Percentiles rank a stretch among this genome's conserved stretches.
phyloP scores from a whole-genome alignment of 768 basidiomycete species.

The Thelephora ganbajun region DNA sequence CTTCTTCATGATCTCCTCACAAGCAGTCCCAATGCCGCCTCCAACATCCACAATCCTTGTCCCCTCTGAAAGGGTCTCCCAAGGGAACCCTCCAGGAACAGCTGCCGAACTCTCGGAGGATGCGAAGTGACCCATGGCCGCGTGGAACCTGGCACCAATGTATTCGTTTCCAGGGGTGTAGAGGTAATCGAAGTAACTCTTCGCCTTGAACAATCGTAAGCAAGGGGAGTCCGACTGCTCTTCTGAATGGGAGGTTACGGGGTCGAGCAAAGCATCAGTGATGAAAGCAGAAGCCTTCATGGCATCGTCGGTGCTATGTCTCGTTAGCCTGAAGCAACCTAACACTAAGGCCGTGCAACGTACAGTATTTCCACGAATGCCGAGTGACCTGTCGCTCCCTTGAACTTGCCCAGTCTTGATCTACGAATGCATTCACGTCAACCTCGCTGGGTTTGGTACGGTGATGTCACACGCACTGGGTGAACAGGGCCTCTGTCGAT shows the following conservation, averaged over 20 bases:
- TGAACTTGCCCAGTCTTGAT: conserved; percentile 11
- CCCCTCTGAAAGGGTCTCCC: conserved; percentile 10
- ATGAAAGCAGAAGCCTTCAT: conserved; percentile 11
- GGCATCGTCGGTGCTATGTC: conserved; percentile 12
- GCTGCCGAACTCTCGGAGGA: too few species aligned
- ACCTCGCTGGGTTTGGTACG: neutral
- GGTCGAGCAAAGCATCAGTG: conserved; percentile 10
- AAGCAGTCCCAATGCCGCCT: conserved; percentile 16
- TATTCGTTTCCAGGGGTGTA: conserved; percentile 13
- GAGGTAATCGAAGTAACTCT: conserved; percentile 11
- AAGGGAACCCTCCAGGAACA: conserved; percentile 16
- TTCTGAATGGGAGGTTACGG: conserved; percentile 5
- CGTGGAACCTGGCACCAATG: conserved; percentile 10
- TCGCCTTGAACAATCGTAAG: conserved; percentile 9
- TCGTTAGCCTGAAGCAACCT: neutral
- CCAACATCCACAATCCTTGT: conserved; percentile 21
- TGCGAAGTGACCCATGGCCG: conserved; percentile 13
- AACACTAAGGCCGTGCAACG: neutral
- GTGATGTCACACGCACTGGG: neutral
- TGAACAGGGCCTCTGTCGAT: too few species aligned
- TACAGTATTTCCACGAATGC: conserved; percentile 11
- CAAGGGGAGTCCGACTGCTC: conserved; percentile 10
- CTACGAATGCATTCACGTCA: neutral
- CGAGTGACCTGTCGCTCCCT: conserved; percentile 10
- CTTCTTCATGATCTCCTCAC: conserved; percentile 11